Base-by-base conservation (phyloP, 2,329 filamentous ascomycete species). In the Microdochium trichocladiopsis region DNA sequence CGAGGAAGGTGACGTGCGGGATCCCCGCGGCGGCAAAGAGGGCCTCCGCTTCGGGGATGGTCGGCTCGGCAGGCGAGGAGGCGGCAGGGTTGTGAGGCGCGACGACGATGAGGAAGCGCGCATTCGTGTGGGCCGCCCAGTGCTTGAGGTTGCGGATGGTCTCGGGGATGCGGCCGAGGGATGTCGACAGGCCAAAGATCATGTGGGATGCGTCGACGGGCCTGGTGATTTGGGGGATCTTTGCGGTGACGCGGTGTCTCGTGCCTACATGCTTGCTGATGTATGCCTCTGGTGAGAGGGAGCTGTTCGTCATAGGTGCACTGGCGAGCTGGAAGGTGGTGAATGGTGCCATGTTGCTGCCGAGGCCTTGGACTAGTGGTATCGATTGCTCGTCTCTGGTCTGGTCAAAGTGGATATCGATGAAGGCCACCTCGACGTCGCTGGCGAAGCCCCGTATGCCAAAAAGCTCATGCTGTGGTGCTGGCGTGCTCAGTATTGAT, bases 101-200 rank as follows among this genome's bases (percentile, higher is more conserved):
- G 25, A 56, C 48, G 2, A 54, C 37, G 8, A 57, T 49, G 23
- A 57, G 49, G n/a, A 57, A 53, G 23, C 52, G 54, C 28, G 54
- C 56, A 21, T 47, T 21, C 1, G 56, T 57, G 50, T 52, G 28
- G n/a, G 56, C 50, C 3, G 54, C 56, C 56, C 56, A 57, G 41
- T 56, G 52, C 50, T 50, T 50, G 36, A 57, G 52, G 50, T 51
- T 53, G 31, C 49, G 49, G 25, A 57, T 41, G 3, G 52, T 51
- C 3, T 52, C 52, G 24, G 56, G 50, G 49, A 57, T 51, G 49
- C 52, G 54, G 24, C 51, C 51, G 33, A 57, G 56, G 14, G 49
- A 50, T 25, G 56, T 56, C 11, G 56, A 54, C 10, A 54, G 50
- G 51, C 56, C 56, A 18, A 57, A 56, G 47, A 53, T 54, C 16